Evolutionary conservation across 305 asterid genomes (phyloP), one percentile per base, ranked within the genome.

Genomic region (Fraxinus angustifolia): DNA sequence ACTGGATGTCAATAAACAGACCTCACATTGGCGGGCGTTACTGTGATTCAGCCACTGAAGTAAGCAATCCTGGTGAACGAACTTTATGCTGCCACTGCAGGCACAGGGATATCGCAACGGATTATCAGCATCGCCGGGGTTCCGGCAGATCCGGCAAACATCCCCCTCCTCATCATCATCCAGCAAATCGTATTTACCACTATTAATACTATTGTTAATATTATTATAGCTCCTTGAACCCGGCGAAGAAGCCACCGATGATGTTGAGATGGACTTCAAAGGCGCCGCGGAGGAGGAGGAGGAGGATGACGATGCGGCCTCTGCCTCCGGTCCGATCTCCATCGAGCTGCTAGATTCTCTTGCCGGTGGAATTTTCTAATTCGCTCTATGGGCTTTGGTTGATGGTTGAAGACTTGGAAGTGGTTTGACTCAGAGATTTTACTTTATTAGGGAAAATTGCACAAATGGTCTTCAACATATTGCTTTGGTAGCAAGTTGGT

Each of bases 31-130:
- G 65, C 98, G 94, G 84, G 99, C 98, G 91, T 95, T 96, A 84
- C 99, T 96, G 79, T 96, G 99, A 88, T 90, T 96, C 58, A 96
- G 98, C 99, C 99, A 96, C 92, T 94, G 99, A 76, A 96, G 95
- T 58, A 96, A 93, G 86, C 98, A 96, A 80, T 96, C 98, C 86
- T 96, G 99, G 77, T 94, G 99, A 81, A 96, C 99, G 84, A 87
- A 96, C 82, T 96, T 96, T 82, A 94, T 94, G 82, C 97, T 95
- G 21, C 98, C 99, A 88, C 98, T 93, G 85, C 99, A 95, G n/a
- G 98, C 98, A 88, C 99, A 95, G 12, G 99, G 99, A 75, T 93
- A 93, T 31, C 92, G 92, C 82, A 95, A 90, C 73, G 98, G 97
- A 87, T 93, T 93, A 75, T 91, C 98, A 70, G 83, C 82, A n/a